Evolutionary conservation across 2,329 filamentous ascomycete genomes (phyloP).

Genomic region (Colletotrichum liriopes): DNA sequence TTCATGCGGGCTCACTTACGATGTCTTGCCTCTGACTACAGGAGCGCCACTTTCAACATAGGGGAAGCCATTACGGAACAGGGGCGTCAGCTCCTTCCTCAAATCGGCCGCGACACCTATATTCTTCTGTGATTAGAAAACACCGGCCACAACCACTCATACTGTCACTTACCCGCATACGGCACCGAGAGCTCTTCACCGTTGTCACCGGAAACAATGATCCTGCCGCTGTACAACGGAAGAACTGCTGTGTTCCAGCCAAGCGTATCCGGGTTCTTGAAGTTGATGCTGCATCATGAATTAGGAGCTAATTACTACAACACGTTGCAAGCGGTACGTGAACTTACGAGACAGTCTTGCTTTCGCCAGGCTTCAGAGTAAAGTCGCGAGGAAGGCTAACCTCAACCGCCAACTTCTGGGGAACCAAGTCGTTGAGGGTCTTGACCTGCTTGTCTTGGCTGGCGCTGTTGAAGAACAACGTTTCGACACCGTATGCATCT

Average conservation of each 20-base stretch:
- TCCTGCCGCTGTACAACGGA: constrained; percentile 54
- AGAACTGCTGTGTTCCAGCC: constrained; percentile 49
- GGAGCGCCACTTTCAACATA: constrained; percentile 13
- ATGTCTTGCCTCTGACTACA: constrained; percentile 11
- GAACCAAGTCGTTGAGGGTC: constrained; percentile 25
- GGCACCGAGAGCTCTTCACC: constrained; percentile 54
- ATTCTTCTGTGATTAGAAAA: no score
- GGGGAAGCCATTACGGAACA: constrained; percentile 38
- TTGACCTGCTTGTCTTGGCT: neutral
- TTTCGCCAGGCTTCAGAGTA: constrained; percentile 46
- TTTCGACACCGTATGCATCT: constrained; percentile 55
- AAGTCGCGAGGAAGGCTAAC: constrained; percentile 45
- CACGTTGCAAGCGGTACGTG: constrained; percentile 26
- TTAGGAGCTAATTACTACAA: neutral
- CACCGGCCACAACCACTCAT: accelerated
- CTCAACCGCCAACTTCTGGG: constrained; percentile 39
- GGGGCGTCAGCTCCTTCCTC: constrained; percentile 41
- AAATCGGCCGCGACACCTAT: constrained; percentile 45
- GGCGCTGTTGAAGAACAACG: constrained; percentile 43
- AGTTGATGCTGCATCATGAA: constrained; percentile 44
- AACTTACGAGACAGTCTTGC: constrained; percentile 45
- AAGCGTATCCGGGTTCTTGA: constrained; percentile 47
- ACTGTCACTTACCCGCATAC: constrained; percentile 47
- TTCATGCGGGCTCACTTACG: neutral
- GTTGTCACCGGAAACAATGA: constrained; percentile 50